Evolutionary conservation across 441 rosid species (phyloP).

Genomic region (Bruguiera hainesii): DNA sequence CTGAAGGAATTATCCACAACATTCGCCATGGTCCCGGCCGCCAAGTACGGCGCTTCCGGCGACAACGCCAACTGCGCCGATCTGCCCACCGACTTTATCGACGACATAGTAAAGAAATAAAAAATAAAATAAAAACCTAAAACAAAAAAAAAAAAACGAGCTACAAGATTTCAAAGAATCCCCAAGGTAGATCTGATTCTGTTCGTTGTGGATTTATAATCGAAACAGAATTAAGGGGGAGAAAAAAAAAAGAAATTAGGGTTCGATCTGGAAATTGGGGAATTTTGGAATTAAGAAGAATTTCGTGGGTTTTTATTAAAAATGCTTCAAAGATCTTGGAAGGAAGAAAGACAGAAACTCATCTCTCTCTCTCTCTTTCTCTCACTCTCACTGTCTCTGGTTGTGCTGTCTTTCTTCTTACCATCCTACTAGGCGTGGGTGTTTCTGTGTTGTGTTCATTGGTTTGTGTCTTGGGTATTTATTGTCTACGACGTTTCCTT

Average conservation of each 20-base stretch:
- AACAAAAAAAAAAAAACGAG: background rate
- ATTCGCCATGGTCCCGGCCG: constrained; percentile 99
- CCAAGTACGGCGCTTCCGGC: constrained; percentile 95
- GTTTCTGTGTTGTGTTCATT: no score
- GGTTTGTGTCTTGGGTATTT: no score
- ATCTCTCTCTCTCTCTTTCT: constrained; percentile 3
- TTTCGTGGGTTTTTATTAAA: no score
- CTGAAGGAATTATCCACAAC: constrained; percentile 96
- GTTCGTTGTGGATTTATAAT: background rate
- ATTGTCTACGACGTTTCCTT: no score
- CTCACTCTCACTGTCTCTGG: background rate
- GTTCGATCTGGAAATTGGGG: constrained; percentile 23
- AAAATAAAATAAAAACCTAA: background rate
- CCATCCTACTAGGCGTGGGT: no score
- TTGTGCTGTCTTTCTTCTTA: no score
- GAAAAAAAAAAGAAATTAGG: constrained; percentile 12
- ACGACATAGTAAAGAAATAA: constrained; percentile 46
- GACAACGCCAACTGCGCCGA: constrained; percentile 93
- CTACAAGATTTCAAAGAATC: background rate
- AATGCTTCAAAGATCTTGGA: no score
- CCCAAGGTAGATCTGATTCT: constrained; percentile 1
- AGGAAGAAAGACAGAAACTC: background rate
- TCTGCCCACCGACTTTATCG: constrained; percentile 82
- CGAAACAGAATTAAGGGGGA: background rate
- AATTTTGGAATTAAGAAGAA: background rate